Percentiles rank a stretch among this genome's conserved stretches.
Evolutionary conservation across 108 stramenopile species (phyloP).

Genomic region (Schizochytrium sp.): DNA sequence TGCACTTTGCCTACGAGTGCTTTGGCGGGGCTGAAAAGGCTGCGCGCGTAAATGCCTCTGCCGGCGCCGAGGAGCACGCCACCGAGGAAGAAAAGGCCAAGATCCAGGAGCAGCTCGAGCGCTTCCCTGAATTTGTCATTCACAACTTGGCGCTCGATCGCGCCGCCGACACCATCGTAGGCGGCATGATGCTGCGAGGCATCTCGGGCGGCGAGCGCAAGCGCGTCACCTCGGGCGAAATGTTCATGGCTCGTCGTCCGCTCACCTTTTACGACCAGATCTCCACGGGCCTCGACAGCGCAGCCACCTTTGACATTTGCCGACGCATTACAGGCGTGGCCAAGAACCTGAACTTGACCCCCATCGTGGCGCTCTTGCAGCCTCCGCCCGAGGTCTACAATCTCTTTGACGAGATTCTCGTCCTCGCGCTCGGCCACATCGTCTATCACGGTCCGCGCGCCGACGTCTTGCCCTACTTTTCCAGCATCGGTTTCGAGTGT

Average conservation of each 20-base stretch:
- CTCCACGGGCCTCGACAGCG: slow-evolving; percentile 67
- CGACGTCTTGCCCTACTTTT: slow-evolving; percentile 52
- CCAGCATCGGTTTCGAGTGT: slow-evolving; percentile 55
- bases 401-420: slow-evolving; percentile 74
- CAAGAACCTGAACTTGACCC: slow-evolving; percentile 22
- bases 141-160: slow-evolving; percentile 40
- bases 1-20: slow-evolving; percentile 7
- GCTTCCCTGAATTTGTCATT: slow-evolving; percentile 42
- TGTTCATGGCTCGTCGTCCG: slow-evolving; percentile 41
- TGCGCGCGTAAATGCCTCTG: neutral
- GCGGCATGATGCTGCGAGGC: slow-evolving; percentile 60
- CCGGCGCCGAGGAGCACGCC: neutral
- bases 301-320: slow-evolving; percentile 70
- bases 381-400: slow-evolving; percentile 80
- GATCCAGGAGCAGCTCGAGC: neutral
- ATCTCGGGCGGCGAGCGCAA: slow-evolving; percentile 75
- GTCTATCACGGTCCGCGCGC: slow-evolving; percentile 69
- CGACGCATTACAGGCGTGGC: slow-evolving; percentile 31
- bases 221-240: slow-evolving; percentile 74
- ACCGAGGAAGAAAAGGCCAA: neutral
- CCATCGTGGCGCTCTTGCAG: slow-evolving; percentile 67
- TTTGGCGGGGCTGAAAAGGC: neutral
- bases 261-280: slow-evolving; percentile 58
- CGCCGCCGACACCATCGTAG: slow-evolving; percentile 46
- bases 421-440: slow-evolving; percentile 65